Conservation (phyloP, 2,329 filamentous ascomycete species). For the Torrubiellomyces zombiae region DNA sequence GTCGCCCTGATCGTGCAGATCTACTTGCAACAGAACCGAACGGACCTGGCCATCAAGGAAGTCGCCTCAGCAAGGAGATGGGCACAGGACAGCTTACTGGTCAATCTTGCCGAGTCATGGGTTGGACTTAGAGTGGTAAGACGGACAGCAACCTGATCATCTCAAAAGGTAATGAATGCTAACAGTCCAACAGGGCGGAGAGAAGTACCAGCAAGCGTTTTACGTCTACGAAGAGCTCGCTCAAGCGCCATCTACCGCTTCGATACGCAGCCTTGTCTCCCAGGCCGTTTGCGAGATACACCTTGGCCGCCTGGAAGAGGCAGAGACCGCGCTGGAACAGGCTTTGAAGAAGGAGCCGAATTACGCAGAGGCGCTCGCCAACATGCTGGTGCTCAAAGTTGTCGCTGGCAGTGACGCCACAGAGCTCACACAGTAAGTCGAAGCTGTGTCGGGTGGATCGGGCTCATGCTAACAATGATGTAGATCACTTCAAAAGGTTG, state of each 20-base stretch:
- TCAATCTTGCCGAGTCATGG: constrained; percentile 94
- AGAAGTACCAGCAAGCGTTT: constrained; percentile 91
- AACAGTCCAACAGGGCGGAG: constrained; percentile 50
- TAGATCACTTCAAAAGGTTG: constrained; percentile 38
- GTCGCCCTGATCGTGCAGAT: constrained; percentile 86
- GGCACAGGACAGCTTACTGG: constrained; percentile 85
- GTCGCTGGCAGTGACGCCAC: constrained; percentile 55
- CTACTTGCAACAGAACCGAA: constrained; percentile 78
- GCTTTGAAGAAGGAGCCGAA: constrained; percentile 58
- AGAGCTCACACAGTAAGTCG: constrained; percentile 42
- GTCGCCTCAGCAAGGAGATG: constrained; percentile 73
- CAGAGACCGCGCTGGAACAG: constrained; percentile 69
- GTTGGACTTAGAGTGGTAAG: constrained; percentile 70
- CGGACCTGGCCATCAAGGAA: constrained; percentile 81
- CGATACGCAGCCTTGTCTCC: constrained; percentile 58
- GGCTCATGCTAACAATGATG: constrained; percentile 10
- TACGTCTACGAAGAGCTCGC: constrained; percentile 97
- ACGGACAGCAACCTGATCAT: background rate
- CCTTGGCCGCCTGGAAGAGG: constrained; percentile 74
- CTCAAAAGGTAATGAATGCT: constrained; percentile 6
- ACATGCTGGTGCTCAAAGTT: constrained; percentile 63
- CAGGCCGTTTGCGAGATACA: constrained; percentile 89
- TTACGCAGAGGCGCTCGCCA: constrained; percentile 63
- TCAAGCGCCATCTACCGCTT: constrained; percentile 66
- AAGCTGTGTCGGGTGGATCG: background rate